phyloP scores from a whole-genome alignment of 1,139 yeast species.

The Oligophagozyma castellii region DNA sequence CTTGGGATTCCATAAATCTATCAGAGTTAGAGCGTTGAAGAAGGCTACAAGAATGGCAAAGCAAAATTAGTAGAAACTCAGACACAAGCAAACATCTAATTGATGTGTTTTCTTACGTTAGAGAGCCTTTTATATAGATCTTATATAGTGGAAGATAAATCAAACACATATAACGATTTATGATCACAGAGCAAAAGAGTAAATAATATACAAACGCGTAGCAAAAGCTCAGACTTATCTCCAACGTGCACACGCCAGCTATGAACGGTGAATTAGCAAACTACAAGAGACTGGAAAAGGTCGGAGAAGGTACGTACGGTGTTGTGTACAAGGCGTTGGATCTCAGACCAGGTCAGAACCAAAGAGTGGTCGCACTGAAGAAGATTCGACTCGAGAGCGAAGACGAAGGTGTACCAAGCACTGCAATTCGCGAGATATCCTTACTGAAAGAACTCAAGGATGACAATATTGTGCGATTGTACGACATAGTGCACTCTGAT shows the following conservation, averaged over 20 bases:
- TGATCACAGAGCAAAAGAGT: too few relatives aligned
- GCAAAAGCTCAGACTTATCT: too few relatives aligned
- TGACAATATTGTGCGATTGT: conserved; percentile 80
- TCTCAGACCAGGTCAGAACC: conserved; percentile 52
- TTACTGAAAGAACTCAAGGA: conserved; percentile 84
- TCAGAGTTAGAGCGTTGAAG: conserved; percentile 69
- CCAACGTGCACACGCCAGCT: too few relatives aligned
- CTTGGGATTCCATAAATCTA: conserved; percentile 61
- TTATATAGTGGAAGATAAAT: too few relatives aligned
- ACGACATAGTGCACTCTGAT: conserved; percentile 95
- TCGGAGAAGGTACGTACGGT: conserved; percentile 98
- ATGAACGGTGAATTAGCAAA: conserved; percentile 77
- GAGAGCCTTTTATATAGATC: too few relatives aligned
- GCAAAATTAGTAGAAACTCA: too few relatives aligned
- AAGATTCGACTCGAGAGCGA: conserved; percentile 92
- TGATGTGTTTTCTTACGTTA: too few relatives aligned
- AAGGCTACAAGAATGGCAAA: conserved; percentile 45
- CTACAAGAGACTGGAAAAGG: conserved; percentile 86
- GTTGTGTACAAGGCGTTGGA: conserved; percentile 95
- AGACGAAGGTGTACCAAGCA: conserved; percentile 97
- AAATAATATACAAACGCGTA: too few relatives aligned
- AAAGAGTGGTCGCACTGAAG: conserved; percentile 85
- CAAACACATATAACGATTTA: too few relatives aligned
- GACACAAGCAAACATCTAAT: too few relatives aligned
- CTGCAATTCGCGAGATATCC: conserved; percentile 94